Base-by-base conservation (phyloP, 2,329 filamentous ascomycete species). In the Botrytis fabae region DNA sequence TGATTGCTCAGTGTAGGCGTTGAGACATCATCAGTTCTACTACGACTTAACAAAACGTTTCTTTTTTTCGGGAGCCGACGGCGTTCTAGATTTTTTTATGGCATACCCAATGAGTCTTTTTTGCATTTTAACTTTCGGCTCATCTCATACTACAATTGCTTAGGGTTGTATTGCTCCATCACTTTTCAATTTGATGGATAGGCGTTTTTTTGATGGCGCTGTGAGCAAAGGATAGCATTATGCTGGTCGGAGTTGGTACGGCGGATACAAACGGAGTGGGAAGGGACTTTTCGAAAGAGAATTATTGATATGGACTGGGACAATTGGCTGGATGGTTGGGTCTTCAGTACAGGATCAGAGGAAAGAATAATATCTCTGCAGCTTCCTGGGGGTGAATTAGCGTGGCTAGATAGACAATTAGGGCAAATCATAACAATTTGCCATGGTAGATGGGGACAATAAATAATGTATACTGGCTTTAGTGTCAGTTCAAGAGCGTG, bases 91-190 rank as follows among this genome's bases (percentile, higher is more conserved):
- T 32, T 51, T 44, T 38, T 70, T 70, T 48, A 40, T 28, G 22
- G 46, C 32, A 70, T 70, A 64, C 69, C 69, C 59, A 22, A 70
- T 20, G 9, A 28, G 12, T 70, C 69, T 64, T 64, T 70, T 35
- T 51, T 38, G 42, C 69, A 63, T 63, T 44, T 38, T 4, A 63
- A 25, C 42, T 46, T n/a, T 51, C 8, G 28, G 20, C 20, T 51
- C 59, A 40, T 32, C 20, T 51, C 59, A 63, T 64, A 63, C 54
- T 16, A 38, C 42, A 40, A 38, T 64, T 63, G 25, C 57, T 51
- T 16, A 48, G 48, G 42, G 42, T 44, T 63, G 28, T n/a, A 51
- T 57, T 57, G 35, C 35, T 44, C 35, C 38, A 54, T 32, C 62
- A 51, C 51, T 57, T 69, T n/a, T 10, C 6, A 32, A 32, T 57